Conservation (phyloP, 805 yeast genomes). For the Candida sonorensis region DNA sequence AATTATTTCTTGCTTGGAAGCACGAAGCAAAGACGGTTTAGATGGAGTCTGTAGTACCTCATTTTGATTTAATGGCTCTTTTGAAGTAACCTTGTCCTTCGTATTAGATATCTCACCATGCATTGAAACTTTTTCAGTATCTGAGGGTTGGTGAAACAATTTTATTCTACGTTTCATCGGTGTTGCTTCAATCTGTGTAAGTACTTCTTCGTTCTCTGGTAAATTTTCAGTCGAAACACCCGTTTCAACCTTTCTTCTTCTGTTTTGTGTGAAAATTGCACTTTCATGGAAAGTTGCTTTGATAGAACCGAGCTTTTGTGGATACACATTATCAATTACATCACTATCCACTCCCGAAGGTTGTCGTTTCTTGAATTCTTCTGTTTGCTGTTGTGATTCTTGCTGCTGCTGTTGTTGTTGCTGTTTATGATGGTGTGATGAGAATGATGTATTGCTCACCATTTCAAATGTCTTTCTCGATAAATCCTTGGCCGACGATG, state of each 20-base stretch:
- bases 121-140: neutral
- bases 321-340: no score
- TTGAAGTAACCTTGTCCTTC: constrained; percentile 8
- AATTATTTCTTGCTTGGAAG: constrained; percentile 2
- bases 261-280: constrained; percentile 15
- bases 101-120: neutral
- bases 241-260: constrained; percentile 13
- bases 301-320: no score
- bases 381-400: neutral
- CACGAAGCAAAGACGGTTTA: no score
- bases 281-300: neutral
- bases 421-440: constrained; percentile 6
- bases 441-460: constrained; percentile 20
- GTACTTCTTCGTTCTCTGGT: neutral
- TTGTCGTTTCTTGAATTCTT: no score
- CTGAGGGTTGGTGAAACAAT: neutral
- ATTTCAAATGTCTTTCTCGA: constrained; percentile 28
- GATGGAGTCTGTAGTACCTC: constrained; percentile 6
- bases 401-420: constrained; percentile 2
- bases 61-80: constrained; percentile 17
- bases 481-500: constrained; percentile 13
- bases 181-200: constrained; percentile 25
- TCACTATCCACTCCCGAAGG: no score
- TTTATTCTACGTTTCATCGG: constrained; percentile 17
- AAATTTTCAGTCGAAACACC: neutral